Evolutionary conservation across 768 basidiomycete genomes (phyloP), one percentile per base, ranked within the genome.

Genomic region (Tricholoma terreum): DNA sequence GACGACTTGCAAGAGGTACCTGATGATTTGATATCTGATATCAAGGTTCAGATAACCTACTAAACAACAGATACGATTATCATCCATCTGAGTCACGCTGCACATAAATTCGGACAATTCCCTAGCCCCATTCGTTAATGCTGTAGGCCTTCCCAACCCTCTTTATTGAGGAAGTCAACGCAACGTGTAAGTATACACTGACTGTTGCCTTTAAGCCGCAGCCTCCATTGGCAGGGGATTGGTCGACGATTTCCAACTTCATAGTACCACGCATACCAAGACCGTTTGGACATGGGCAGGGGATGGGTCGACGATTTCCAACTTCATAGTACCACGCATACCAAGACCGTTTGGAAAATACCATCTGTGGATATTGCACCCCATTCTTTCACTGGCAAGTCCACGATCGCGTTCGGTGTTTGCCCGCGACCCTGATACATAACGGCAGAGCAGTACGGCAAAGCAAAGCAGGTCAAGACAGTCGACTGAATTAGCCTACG

Each of bases 161-260:
- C 36, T 27, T 45, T n/a, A n/a, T n/a, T n/a, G n/a, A n/a, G n/a
- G n/a, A n/a, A n/a, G n/a, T n/a, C 53, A 22, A 50, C n/a, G 45
- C 55, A 61, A 61, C 58, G 60, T 61, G 60, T 51, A 27, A n/a
- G n/a, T n/a, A n/a, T n/a, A n/a, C n/a, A 19, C 22, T 33, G n/a
- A 43, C 54, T 50, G 31, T 55, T 55, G 58, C 38, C 30, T 35
- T 52, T 34, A 15, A 34, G 53, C 22, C 17, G 15, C 8, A 40
- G 57, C 42, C 54, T 27, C 34, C 34, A 36, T 19, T n/a, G 14
- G 35, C 14, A 21, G 14, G 55, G 34, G 36, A 38, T 51, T 30
- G 51, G 46, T 57, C 19, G 36, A 4, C 38, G 6, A 42, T 50
- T 62, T 45, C 54, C 57, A 56, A 34, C 35, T 36, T 51, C 50